Conservation (phyloP, 257 asterid species). For the Echites panduratus region DNA sequence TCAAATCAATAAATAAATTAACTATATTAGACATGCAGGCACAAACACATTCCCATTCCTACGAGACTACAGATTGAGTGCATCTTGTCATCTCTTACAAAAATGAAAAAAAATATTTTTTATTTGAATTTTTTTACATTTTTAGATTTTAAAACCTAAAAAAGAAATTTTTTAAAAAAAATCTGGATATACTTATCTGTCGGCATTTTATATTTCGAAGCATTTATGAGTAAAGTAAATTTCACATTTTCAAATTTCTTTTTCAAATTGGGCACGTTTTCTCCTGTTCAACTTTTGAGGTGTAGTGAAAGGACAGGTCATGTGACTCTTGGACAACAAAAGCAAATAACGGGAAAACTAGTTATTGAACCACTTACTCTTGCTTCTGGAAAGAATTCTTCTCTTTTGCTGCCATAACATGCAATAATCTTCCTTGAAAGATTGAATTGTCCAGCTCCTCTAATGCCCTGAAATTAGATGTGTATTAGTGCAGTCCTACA, state of each 20-base stretch:
- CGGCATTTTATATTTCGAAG: background rate
- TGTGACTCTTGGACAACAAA: background rate
- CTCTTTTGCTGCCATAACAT: conserved; percentile 82
- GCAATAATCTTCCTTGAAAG: conserved; percentile 93
- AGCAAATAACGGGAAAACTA: background rate
- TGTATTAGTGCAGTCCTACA: background rate
- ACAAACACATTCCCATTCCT: background rate
- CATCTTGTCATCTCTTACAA: background rate
- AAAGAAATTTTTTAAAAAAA: background rate
- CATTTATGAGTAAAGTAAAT: background rate
- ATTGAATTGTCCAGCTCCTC: conserved; percentile 67
- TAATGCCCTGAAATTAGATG: conserved; percentile 54
- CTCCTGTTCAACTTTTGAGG: background rate
- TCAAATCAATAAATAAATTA: background rate
- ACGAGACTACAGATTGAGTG: background rate
- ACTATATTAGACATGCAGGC: background rate
- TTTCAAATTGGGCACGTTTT: background rate
- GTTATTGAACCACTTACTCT: conserved; percentile 35
- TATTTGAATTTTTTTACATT: background rate
- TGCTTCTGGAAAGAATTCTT: conserved; percentile 35
- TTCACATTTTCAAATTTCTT: background rate
- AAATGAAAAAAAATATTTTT: background rate
- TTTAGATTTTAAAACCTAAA: background rate
- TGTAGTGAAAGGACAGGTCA: background rate
- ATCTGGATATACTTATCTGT: background rate